These are phyloP conservation scores for Endothia cerciana DNA, from an alignment of 2,329 filamentous ascomycete genomes.

Conservation along the genomic window DNA sequence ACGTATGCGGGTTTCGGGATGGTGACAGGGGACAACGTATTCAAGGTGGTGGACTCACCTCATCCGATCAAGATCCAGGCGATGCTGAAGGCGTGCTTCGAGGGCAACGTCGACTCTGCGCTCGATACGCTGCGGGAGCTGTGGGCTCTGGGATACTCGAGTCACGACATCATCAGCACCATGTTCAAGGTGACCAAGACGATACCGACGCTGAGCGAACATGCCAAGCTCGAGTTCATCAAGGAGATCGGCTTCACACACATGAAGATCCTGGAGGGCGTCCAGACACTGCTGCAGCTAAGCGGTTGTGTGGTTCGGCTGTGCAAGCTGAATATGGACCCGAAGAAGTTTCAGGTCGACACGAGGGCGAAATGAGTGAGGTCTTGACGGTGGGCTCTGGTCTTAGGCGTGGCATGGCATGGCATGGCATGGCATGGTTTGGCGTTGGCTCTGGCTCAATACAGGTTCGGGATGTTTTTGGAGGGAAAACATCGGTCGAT, in stretches of 20 bases:
- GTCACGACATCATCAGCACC: slow-evolving; percentile 97
- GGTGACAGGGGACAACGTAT: slow-evolving; percentile 97
- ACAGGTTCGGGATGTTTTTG: slow-evolving; percentile 24
- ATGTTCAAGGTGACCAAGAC: slow-evolving; percentile 99
- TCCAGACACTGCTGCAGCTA: slow-evolving; percentile 91
- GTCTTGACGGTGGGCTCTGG: background rate
- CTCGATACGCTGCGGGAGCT: slow-evolving; percentile 86
- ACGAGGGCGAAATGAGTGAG: slow-evolving; percentile 38
- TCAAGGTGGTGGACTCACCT: slow-evolving; percentile 94
- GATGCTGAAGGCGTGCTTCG: slow-evolving; percentile 97
- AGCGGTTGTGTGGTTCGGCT: slow-evolving; percentile 90
- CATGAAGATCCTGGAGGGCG: slow-evolving; percentile 98
- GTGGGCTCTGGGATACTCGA: slow-evolving; percentile 96
- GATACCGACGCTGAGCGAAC: slow-evolving; percentile 87
- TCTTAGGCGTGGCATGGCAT: slow-evolving; percentile 26
- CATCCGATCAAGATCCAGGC: slow-evolving; percentile 98
- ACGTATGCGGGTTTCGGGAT: slow-evolving; percentile 94
- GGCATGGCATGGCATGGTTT: slow-evolving; percentile 27
- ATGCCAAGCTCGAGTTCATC: slow-evolving; percentile 95
- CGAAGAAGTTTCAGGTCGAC: slow-evolving; percentile 68
- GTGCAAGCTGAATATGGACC: slow-evolving; percentile 96
- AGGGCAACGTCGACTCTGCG: slow-evolving; percentile 86
- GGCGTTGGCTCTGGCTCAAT: slow-evolving; percentile 30
- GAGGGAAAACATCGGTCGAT: slow-evolving; percentile 16
- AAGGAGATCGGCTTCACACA: slow-evolving; percentile 99